Evolutionary conservation across 306 rosid species (phyloP).

Genomic region (Luffa acutangula): DNA sequence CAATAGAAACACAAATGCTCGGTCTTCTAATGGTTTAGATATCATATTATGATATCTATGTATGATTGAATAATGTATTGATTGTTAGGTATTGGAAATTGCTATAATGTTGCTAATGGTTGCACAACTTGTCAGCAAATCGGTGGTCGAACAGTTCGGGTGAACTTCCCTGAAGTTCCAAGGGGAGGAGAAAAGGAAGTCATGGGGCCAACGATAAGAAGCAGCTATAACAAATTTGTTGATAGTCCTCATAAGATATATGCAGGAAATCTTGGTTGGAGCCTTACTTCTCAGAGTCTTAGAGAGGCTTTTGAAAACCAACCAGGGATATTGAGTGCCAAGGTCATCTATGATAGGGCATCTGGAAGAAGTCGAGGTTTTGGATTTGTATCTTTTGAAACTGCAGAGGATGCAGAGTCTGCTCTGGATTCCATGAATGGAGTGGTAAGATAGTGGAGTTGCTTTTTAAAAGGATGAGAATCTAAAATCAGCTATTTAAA

Average conservation of each 20-base stretch:
- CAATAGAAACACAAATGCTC: neutral
- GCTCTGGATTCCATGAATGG: conserved; percentile 65
- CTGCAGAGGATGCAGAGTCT: conserved; percentile 45
- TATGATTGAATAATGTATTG: neutral
- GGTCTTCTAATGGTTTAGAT: neutral
- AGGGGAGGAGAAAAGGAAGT: conserved; percentile 85
- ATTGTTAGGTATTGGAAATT: neutral
- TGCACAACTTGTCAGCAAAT: conserved; percentile 44
- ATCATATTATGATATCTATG: neutral
- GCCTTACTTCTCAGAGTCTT: conserved; percentile 59
- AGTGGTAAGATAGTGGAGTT: conserved; percentile 49
- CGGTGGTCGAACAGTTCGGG: conserved; percentile 69
- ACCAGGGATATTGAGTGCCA: conserved; percentile 79
- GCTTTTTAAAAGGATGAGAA: neutral
- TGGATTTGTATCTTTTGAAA: conserved; percentile 76
- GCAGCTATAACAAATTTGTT: conserved; percentile 42
- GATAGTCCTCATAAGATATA: conserved; percentile 85
- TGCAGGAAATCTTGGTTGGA: conserved; percentile 94
- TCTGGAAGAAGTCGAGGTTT: conserved; percentile 76
- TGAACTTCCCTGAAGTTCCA: conserved; percentile 91
- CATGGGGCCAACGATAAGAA: conserved; percentile 44
- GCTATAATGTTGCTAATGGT: conserved; percentile 11
- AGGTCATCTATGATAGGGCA: conserved; percentile 66
- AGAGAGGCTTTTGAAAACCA: conserved; percentile 64
- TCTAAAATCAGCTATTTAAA: neutral